phyloP scores from a whole-genome alignment of 2,329 filamentous ascomycete genomes.

The Magnaporthales sp. region DNA sequence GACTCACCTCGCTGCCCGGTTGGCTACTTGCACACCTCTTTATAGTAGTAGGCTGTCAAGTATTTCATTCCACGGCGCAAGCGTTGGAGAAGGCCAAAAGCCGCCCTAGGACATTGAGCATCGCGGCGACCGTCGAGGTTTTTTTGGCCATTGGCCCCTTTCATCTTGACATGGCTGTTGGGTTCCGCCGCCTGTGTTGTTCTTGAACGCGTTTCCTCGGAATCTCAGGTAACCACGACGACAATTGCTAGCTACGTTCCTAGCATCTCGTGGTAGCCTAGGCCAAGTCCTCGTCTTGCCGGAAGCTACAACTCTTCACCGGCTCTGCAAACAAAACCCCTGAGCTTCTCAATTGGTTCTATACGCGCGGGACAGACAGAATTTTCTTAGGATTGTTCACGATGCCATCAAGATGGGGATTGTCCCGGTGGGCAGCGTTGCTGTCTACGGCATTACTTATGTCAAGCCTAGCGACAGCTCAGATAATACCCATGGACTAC shows the following conservation, averaged over 20 bases:
- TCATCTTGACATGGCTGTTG: not conserved
- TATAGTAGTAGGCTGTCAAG: too few relatives aligned
- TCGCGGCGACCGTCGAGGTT: not conserved
- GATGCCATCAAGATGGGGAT: not conserved
- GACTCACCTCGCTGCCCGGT: not conserved
- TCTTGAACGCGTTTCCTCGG: not conserved
- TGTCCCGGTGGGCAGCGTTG: conserved; percentile 10
- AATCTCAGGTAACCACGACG: not conserved
- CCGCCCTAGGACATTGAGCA: not conserved
- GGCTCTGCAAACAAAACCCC: not conserved
- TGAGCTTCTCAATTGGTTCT: not conserved
- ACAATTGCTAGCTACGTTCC: not conserved
- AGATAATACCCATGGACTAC: conserved; percentile 27
- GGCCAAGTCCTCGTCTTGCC: not conserved
- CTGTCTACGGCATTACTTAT: conserved; percentile 12
- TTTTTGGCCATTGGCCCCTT: not conserved
- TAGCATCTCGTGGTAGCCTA: not conserved
- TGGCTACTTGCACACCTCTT: not conserved
- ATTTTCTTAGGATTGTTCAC: not conserved
- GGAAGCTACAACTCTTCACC: not conserved
- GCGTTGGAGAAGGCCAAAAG: not conserved
- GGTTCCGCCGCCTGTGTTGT: not conserved
- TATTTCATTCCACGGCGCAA: too few relatives aligned
- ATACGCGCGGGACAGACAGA: not conserved
- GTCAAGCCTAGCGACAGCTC: conserved; percentile 14